A percentile compares a stretch with the other conserved stretches of the same genome.
Conservation (phyloP, 495 filamentous ascomycete species). For the Acidomyces sp. region DNA sequence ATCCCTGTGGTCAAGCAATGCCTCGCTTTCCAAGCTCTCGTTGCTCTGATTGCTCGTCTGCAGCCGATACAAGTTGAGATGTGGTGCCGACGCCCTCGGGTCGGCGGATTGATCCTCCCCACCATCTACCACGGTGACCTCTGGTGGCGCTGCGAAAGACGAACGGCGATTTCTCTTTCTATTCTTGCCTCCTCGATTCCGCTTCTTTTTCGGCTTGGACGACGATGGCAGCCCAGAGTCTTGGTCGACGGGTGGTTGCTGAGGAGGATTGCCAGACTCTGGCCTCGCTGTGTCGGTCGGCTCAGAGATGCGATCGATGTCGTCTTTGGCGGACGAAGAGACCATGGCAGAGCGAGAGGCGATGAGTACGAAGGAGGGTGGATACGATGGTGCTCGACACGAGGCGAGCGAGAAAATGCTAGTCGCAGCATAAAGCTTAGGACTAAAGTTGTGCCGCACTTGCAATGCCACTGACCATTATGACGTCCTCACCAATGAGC, state of each 20-base stretch:
- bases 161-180: conserved; percentile 44
- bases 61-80: conserved; percentile 26
- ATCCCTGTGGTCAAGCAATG: conserved; percentile 28
- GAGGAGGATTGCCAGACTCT: background rate
- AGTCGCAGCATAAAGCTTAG: too few species aligned
- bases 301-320: background rate
- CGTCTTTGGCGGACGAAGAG: too few species aligned
- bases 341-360: too few species aligned
- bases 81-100: conserved; percentile 19
- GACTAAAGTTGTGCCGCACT: too few species aligned
- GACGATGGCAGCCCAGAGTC: background rate
- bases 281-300: conserved; percentile 11
- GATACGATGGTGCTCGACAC: too few species aligned
- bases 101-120: conserved; percentile 22
- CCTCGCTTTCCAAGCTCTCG: conserved; percentile 30
- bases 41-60: conserved; percentile 21
- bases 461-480: too few species aligned
- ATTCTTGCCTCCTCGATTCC: conserved; percentile 44
- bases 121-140: conserved; percentile 29
- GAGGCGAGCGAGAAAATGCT: too few species aligned
- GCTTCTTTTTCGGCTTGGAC: conserved; percentile 22
- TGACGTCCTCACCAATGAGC: too few species aligned
- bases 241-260: background rate
- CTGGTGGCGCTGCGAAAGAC: conserved; percentile 45
- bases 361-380: too few species aligned